Evolutionary conservation across 306 rosid genomes (phyloP).

Genomic region (Dalbergia cultrata): DNA sequence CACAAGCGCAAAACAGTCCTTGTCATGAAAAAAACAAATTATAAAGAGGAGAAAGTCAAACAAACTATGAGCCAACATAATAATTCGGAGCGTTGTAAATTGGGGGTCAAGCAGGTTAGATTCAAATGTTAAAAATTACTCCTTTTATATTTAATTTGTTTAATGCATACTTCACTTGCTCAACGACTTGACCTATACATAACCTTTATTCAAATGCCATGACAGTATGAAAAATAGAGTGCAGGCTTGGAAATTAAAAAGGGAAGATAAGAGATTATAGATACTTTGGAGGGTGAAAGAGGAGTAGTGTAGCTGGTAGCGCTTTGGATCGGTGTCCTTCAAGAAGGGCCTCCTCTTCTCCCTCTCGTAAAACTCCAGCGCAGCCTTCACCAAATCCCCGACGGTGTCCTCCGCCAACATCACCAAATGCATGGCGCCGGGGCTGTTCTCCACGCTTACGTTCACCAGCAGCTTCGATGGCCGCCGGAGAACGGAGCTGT

Average conservation of each 20-base stretch:
- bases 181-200: too few relatives aligned
- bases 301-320: constrained; percentile 70
- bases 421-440: constrained; percentile 65
- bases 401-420: constrained; percentile 60
- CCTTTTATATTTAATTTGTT: too few relatives aligned
- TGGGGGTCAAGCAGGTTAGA: too few relatives aligned
- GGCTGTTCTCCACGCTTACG: constrained; percentile 63
- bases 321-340: constrained; percentile 54
- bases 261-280: not conserved
- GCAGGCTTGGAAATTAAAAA: not conserved
- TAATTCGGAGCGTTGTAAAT: too few relatives aligned
- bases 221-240: not conserved
- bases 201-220: not conserved
- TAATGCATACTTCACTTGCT: too few relatives aligned
- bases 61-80: too few relatives aligned
- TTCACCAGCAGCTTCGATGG: constrained; percentile 60
- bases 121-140: too few relatives aligned
- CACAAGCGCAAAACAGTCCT: constrained; percentile 6
- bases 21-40: not conserved
- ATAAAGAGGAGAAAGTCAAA: not conserved
- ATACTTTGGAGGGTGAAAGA: constrained; percentile 65
- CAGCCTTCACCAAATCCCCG: constrained; percentile 55
- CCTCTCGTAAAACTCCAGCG: constrained; percentile 53
- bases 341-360: constrained; percentile 70
- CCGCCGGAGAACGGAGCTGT: constrained; percentile 20